Evolutionary conservation across 257 asterid species (phyloP), one percentile per base, ranked within the genome.

Genomic region (Forsythia suspensa): DNA sequence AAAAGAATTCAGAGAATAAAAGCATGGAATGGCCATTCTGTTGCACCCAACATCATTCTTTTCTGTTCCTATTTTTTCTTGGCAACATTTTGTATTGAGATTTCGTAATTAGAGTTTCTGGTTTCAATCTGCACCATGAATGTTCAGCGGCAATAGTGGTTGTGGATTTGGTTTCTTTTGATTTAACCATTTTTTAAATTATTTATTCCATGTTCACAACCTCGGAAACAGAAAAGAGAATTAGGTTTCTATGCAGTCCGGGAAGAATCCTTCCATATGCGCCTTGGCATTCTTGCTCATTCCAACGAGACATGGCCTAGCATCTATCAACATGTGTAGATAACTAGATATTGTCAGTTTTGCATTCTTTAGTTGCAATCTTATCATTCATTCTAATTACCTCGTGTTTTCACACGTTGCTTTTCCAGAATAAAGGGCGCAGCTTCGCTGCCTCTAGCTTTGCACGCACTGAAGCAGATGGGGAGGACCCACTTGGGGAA

Each of bases 341-440:
- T n/a, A n/a, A n/a, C n/a, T n/a, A n/a, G n/a, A 55, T 55, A 55
- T 7, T 55, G 29, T 55, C 21, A 6, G 29, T 55, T n/a, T 55
- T 55, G 29, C 65, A 18, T 18, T n/a, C 5, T 5, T n/a, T 8
- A 55, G 65, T 55, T n/a, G 6, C 10, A 18, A 9, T 76, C 21
- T 75, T 44, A 11, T 76, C 6, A n/a, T 81, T 38, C 71, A 21
- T 82, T 78, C 78, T 59, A 74, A 63, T 75, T 78, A 63, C 79
- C 72, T 81, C 66, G 73, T 76, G 52, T 75, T 75, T 71, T 57
- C 39, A 38, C 63, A 69, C 55, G 13, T 69, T 81, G 66, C 79
- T 76, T 75, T 79, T 79, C 67, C 95, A 94, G 98, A 89, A 79
- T 81, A 83, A 86, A 81, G 86, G 95, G 80, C 89, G 76, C 8